Base-by-base conservation (phyloP, 2,329 filamentous ascomycete species). In the Ophiobolus disseminans region DNA sequence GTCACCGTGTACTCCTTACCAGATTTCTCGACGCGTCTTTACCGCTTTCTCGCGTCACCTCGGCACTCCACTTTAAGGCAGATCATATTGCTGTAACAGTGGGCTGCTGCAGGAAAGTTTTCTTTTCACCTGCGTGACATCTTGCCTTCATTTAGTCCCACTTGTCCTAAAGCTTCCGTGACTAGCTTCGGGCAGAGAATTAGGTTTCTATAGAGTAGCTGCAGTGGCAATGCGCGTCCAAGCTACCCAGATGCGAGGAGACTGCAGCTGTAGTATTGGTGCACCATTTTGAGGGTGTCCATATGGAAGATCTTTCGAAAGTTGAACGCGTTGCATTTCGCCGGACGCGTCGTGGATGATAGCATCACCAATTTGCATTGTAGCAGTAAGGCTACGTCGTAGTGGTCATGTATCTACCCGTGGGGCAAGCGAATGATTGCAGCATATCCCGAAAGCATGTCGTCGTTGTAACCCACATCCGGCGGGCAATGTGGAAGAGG, bases 1-100 rank as follows among this genome's bases (percentile, higher is more conserved):
- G 30, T 17, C 55, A 60, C 61, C 58, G 62, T 62, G 62, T 61
- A 47, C 62, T 48, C 47, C 44, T 53, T 30, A 23, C 42, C 53
- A 58, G 48, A 48, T 66, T 61, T 68, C 57, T 56, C 48, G 63
- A 73, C 68, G 69, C 68, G 69, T 73, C 58, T 49, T 58, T 62
- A 58, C 48, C 60, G 62, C 59, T 49, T 47, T 50, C 51, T 63
- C 58, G 57, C 57, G 58, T 61, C 55, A 48, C 50, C 52, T 59
- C 55, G 40, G 38, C 40, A 53, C 55, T 63, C 62, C 58, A 63
- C 57, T 52, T 44, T 53, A 55, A 40, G 37, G 36, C 44, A 36
- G 43, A 46, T 49, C 46, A 30, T 46, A 28, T 45, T 34, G 44
- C 54, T 59, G 53, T 39, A 50, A 53, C 42, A 32, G 53, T 63